Conservation (phyloP, 805 yeast species). For the Yarrowia phangngaensis region DNA sequence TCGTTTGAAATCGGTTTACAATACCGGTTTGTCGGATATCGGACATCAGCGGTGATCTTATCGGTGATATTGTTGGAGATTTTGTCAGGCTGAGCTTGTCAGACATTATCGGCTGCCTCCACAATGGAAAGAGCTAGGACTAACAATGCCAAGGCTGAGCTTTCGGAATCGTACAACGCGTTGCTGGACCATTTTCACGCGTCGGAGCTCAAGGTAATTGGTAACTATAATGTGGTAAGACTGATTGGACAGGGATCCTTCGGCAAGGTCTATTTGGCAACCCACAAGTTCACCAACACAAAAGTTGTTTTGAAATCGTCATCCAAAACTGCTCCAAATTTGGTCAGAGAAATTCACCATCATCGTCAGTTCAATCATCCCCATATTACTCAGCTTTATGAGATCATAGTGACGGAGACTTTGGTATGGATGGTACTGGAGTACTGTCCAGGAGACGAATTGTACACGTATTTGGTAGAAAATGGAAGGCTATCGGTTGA, state of each 20-base stretch:
- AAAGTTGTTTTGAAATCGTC: conserved; percentile 77
- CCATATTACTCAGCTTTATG: conserved; percentile 78
- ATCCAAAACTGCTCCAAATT: conserved; percentile 76
- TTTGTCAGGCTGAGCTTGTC: conserved; percentile 14
- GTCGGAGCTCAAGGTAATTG: conserved; percentile 58
- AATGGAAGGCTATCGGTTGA: conserved; percentile 35
- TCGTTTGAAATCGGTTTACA: too few species aligned
- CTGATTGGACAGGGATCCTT: conserved; percentile 86
- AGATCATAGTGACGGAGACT: conserved; percentile 74
- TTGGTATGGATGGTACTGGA: conserved; percentile 85
- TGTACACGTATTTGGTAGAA: conserved; percentile 38
- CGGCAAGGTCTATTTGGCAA: conserved; percentile 86
- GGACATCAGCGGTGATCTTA: too few species aligned
- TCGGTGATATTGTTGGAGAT: too few species aligned
- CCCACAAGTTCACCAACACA: conserved; percentile 67
- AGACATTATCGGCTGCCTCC: too few species aligned
- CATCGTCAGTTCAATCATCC: conserved; percentile 81
- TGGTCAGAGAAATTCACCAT: conserved; percentile 86
- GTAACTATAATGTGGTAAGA: conserved; percentile 68
- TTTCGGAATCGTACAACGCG: conserved; percentile 63
- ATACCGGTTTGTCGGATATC: too few species aligned
- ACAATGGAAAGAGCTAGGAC: conserved; percentile 32
- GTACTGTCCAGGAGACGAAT: conserved; percentile 63
- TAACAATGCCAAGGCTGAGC: conserved; percentile 46
- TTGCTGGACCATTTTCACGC: conserved; percentile 49